Evolutionary conservation across 108 stramenopile species (phyloP), one percentile per base, ranked within the genome.

Genomic region (Nannochloropsis gaditana): DNA sequence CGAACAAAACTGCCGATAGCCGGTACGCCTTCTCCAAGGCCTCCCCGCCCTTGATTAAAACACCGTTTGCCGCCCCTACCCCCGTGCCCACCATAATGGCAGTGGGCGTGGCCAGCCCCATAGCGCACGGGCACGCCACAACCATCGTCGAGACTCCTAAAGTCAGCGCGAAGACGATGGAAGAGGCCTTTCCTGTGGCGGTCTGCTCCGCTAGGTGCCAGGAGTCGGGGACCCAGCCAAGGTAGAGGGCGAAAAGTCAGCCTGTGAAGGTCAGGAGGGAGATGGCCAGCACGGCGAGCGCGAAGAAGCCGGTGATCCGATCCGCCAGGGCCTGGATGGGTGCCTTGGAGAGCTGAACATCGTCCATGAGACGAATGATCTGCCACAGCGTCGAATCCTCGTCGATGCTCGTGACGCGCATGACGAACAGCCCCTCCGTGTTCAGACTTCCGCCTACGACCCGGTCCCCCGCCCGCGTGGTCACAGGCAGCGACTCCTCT

Each of bases 91-190:
- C 97, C 96, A 90, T 88, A 44, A 98, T 96, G 1, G 97, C 97
- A 9, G 97, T 99, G 2, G 99, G 99, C 31, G 97, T 98, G 0
- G 99, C 99, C 45, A 99, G 92, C 9, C 99, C 98, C 11, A 98
- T 88, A 1, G 97, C 96, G 91, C 96, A 97, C 5, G 97, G 97
- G 87, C 99, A 99, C 11, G 96, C 94, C 8, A 95, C 84, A 41
- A 99, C 93, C 19, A 93, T 84, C 9, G n/a, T n/a, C n/a, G n/a
- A n/a, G n/a, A n/a, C n/a, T n/a, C n/a, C n/a, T n/a, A n/a, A n/a
- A n/a, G n/a, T n/a, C n/a, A n/a, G n/a, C n/a, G n/a, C n/a, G n/a
- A n/a, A n/a, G n/a, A n/a, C n/a, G n/a, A n/a, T n/a, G n/a, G n/a
- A n/a, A n/a, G n/a, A n/a, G n/a, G n/a, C n/a, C n/a, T n/a, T n/a